A percentile compares a stretch with the other conserved stretches of the same genome.
phyloP scores from a whole-genome alignment of 176 grass and related monocot genomes.

The Triticum monococcum region DNA sequence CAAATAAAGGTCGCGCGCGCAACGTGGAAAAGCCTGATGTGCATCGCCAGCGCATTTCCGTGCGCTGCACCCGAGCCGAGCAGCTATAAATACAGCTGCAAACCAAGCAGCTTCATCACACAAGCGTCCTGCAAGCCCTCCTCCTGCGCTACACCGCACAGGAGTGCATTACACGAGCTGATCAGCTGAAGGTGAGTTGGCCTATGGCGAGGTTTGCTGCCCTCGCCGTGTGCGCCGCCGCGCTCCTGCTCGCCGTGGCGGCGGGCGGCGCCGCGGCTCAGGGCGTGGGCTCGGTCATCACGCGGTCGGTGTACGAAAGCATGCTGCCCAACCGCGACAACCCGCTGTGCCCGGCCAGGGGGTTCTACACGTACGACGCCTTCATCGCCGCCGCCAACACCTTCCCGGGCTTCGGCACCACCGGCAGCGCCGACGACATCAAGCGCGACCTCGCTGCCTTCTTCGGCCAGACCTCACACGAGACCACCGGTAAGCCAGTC shows the following conservation, averaged over 20 bases:
- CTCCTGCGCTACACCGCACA: too few relatives aligned
- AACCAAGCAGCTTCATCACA: background rate
- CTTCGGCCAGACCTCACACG: constrained; percentile 64
- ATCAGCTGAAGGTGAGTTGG: background rate
- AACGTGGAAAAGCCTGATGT: background rate
- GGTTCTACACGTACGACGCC: constrained; percentile 47
- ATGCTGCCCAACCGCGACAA: constrained; percentile 49
- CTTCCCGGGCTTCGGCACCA: constrained; percentile 46
- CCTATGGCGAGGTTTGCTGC: background rate
- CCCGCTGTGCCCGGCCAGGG: constrained; percentile 27
- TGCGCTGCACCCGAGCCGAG: background rate
- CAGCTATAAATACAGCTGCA: constrained; percentile 3
- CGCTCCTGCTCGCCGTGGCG: constrained; percentile 9
- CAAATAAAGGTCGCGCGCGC: background rate
- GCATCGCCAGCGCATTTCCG: background rate
- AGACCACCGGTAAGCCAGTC: constrained; percentile 43
- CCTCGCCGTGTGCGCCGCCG: background rate
- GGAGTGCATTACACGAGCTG: background rate
- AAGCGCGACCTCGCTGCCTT: constrained; percentile 58
- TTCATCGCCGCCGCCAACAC: constrained; percentile 44
- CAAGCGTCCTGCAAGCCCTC: background rate
- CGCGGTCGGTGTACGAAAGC: constrained; percentile 23
- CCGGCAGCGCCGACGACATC: background rate
- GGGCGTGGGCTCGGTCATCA: constrained; percentile 39
- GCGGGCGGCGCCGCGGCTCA: constrained; percentile 13